Base-by-base conservation (phyloP, 257 asterid species). In the Solanum appendiculatum region DNA sequence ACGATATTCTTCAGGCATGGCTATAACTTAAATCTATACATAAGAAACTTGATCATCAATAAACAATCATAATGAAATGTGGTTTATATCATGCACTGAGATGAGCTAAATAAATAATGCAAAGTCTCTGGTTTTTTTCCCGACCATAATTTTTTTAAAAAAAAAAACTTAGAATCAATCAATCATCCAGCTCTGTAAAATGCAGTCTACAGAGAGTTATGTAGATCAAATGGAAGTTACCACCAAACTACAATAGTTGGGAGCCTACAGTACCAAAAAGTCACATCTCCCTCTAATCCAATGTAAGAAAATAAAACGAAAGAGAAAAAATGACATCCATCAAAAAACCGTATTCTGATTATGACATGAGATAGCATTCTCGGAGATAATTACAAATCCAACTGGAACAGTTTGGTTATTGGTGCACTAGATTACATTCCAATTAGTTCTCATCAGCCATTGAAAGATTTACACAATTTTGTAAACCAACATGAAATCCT, bases 1-100 rank as follows among this genome's bases (percentile, higher is more conserved):
- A 40, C 91, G 92, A 86, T 95, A 96, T 89, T 92, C 98, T 89
- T 91, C 96, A 12, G 98, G 98, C 99, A 96, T 96, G 87, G 89
- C 87, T 77, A 98, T 92, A 73, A 90, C 98, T 89, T 88, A 94
- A 87, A 96, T 92, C 99, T 95, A 87, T 86, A 78, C 84, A 87
- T 87, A 85, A 74, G 69, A 77, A 86, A 89, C 40, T 68, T 84
- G 56, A 80, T 82, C 88, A 39, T 90, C 37, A 88, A 82, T 56
- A 39, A 42, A 64, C 82, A 86, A 82, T 86, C 80, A 58, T 27
- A 66, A 80, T 68, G 74, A 25, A 36, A n/a, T 21, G 20, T 51
- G 34, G 25, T 66, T 77, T 23, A 66, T 66, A 66, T 54, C 39
- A 69, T 46, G 70, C 34, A 4, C 18, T 58, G 29, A 58, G 44